Conservation (phyloP, 2,329 filamentous ascomycete genomes). For the Colletotrichum phormii region DNA sequence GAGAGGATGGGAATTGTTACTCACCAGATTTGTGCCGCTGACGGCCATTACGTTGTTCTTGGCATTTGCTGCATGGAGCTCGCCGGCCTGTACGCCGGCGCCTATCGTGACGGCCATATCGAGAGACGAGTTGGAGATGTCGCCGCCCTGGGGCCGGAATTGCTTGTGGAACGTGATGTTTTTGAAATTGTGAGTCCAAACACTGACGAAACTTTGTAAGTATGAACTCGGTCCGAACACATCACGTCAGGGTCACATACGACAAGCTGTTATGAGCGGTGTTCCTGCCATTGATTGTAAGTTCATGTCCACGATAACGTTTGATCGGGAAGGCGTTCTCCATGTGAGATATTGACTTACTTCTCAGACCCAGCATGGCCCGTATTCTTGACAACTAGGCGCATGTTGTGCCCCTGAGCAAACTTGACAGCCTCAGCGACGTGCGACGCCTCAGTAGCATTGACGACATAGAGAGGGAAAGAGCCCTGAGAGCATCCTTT, state of each 20-base stretch:
- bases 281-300: too few relatives aligned
- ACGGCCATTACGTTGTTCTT: constrained; percentile 48
- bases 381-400: constrained; percentile 48
- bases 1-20: constrained; percentile 42
- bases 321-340: background rate
- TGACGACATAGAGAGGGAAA: constrained; percentile 41
- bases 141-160: background rate
- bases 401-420: constrained; percentile 49
- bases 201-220: constrained; percentile 37
- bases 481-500: constrained; percentile 34
- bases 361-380: constrained; percentile 40
- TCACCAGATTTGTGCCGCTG: constrained; percentile 45
- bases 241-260: too few relatives aligned
- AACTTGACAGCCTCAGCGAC: constrained; percentile 47
- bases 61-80: background rate
- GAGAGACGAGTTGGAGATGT: background rate
- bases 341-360: background rate
- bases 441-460: constrained; percentile 37
- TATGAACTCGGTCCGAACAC: too few relatives aligned
- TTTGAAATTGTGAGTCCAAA: constrained; percentile 56
- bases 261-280: too few relatives aligned
- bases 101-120: constrained; percentile 40
- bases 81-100: constrained; percentile 20
- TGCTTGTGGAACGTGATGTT: background rate
- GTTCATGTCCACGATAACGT: too few relatives aligned